Evolutionary conservation across 805 yeast species (phyloP), one percentile per base, ranked within the genome.

Genomic region (Kluyveromyces wickerhamii): DNA sequence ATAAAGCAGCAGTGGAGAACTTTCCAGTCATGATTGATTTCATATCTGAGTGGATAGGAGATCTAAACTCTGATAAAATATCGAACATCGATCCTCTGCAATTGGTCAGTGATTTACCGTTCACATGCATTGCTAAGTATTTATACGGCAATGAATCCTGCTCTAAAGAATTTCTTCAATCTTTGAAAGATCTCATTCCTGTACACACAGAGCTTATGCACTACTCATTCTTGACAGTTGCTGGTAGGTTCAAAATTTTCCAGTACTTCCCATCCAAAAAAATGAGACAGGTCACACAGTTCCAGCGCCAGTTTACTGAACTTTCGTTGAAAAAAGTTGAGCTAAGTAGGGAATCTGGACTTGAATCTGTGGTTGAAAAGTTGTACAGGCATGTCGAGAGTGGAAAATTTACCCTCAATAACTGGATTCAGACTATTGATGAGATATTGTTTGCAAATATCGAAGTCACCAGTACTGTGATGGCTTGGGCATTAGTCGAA

Each of bases 401-500:
- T 14, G 29, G 29, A 27, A 27, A 15, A 27, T 27, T 27, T n/a
- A 13, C 29, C 4, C 8, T 27, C 20, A 27, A 27, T 14, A 27
- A 27, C 16, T 27, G 29, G 29, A 27, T 27, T 15, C 29, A 27
- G n/a, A 27, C 29, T 2, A 15, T 27, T 5, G 29, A 27, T 14
- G 29, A 27, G 29, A 27, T 27, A 15, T 14, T 27, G 4, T 27
- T 27, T 27, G 29, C 29, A 7, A 27, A 27, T 5, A 27, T 27
- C 6, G 29, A 27, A 12, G 29, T 27, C 5, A 27, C 29, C 20
- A 27, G 29, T 5, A 27, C 29, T 3, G n/a, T 27, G 4, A 27
- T 27, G 29, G 19, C 19, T 10, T 27, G 29, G 29, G 29, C 29
- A 3, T 27, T 27, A n/a, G 29, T 27, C 11, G 29, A 27, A 5